phyloP scores from a whole-genome alignment of 1,284 basidiomycete genomes.

The Tilletia walkeri region DNA sequence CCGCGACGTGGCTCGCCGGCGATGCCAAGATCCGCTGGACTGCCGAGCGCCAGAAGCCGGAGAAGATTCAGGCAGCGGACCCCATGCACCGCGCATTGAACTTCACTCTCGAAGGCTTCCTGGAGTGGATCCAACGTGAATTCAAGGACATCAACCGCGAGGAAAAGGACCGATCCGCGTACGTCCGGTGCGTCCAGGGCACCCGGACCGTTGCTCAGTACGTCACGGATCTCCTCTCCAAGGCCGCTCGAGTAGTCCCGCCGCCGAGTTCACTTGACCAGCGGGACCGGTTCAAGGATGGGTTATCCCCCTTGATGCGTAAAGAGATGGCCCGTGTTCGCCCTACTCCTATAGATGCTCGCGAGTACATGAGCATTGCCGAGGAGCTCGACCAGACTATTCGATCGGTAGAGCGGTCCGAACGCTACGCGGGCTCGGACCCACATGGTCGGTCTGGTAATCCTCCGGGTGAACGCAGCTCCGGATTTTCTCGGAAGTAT shows the following conservation, averaged over 20 bases:
- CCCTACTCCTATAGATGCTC: neutral
- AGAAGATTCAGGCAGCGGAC: neutral
- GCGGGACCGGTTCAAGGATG: slow-evolving; percentile 10
- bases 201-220: neutral
- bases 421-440: too few relatives aligned
- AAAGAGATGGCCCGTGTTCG: neutral
- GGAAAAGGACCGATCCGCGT: neutral
- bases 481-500: too few relatives aligned
- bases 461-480: neutral
- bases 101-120: neutral
- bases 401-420: neutral
- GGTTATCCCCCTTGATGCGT: neutral
- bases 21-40: neutral
- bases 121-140: neutral
- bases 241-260: neutral
- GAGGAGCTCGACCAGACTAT: neutral
- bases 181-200: neutral
- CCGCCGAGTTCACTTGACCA: neutral
- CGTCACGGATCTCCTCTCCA: neutral
- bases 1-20: neutral
- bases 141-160: neutral
- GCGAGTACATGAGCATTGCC: neutral
- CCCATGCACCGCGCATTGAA: neutral
- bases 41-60: neutral
- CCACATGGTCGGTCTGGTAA: neutral